These are phyloP conservation scores for Podospora conica DNA, from an alignment of 495 filamentous ascomycete species.

Conservation along the genomic window DNA sequence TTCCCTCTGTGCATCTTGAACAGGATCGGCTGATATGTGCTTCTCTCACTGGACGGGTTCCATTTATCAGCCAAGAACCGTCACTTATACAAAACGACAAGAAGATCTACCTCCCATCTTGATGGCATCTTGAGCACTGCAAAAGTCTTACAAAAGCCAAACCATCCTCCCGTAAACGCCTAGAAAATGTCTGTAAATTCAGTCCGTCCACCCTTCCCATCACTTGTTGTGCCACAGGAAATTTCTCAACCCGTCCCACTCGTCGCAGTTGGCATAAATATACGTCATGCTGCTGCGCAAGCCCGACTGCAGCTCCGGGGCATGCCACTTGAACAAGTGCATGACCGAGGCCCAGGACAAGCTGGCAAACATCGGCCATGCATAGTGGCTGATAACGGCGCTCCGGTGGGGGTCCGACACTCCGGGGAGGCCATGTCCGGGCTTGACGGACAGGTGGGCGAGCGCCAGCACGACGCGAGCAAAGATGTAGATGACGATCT, in stretches of 20 bases:
- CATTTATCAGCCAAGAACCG: neutral
- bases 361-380: slow-evolving; percentile 87
- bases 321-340: slow-evolving; percentile 90
- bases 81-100: neutral
- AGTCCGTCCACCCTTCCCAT: neutral
- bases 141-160: neutral
- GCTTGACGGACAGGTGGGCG: slow-evolving; percentile 74
- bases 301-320: slow-evolving; percentile 81
- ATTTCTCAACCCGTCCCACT: slow-evolving; percentile 75
- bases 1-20: neutral
- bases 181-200: neutral
- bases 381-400: slow-evolving; percentile 54
- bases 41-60: neutral
- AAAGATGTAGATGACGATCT: slow-evolving; percentile 98
- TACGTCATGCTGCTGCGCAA: slow-evolving; percentile 96
- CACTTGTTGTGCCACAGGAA: slow-evolving; percentile 82
- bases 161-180: slow-evolving; percentile 9
- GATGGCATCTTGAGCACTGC: neutral
- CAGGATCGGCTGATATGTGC: neutral
- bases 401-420: slow-evolving; percentile 34
- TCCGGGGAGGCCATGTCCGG: slow-evolving; percentile 41
- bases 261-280: slow-evolving; percentile 79
- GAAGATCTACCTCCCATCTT: neutral
- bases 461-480: slow-evolving; percentile 79
- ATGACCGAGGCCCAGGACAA: slow-evolving; percentile 88